Conservation (phyloP, 768 basidiomycete species). For the Suillus decipiens region DNA sequence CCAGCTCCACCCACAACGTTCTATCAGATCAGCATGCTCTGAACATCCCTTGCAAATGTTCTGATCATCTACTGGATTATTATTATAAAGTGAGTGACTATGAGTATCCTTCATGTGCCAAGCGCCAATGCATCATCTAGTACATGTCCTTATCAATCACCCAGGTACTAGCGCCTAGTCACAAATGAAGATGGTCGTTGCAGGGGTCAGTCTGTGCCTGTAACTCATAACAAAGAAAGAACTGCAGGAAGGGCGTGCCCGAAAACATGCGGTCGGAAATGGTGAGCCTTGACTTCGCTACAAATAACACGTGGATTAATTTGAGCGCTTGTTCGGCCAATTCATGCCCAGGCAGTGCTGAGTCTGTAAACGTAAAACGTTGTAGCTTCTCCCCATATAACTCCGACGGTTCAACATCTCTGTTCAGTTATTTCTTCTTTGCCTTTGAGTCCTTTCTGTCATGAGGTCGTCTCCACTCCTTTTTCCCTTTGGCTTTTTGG, state of each 20-base stretch:
- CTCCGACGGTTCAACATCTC: too few species aligned
- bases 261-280: neutral
- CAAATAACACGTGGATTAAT: neutral
- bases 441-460: neutral
- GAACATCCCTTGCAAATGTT: neutral
- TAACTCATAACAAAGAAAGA: neutral
- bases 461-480: conserved; percentile 16
- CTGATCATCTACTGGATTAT: neutral
- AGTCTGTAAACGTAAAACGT: neutral
- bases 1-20: neutral
- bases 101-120: neutral
- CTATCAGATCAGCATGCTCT: neutral
- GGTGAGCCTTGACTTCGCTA: neutral
- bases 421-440: neutral
- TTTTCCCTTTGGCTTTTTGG: conserved; percentile 17
- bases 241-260: neutral
- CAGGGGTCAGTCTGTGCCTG: neutral
- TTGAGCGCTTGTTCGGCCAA: neutral
- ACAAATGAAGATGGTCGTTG: neutral
- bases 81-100: neutral
- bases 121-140: neutral
- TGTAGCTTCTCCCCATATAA: neutral
- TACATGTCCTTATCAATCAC: neutral
- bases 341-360: neutral
- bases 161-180: neutral